Evolutionary conservation across 1,284 basidiomycete genomes (phyloP).

Genomic region (Golubevia sp.): DNA sequence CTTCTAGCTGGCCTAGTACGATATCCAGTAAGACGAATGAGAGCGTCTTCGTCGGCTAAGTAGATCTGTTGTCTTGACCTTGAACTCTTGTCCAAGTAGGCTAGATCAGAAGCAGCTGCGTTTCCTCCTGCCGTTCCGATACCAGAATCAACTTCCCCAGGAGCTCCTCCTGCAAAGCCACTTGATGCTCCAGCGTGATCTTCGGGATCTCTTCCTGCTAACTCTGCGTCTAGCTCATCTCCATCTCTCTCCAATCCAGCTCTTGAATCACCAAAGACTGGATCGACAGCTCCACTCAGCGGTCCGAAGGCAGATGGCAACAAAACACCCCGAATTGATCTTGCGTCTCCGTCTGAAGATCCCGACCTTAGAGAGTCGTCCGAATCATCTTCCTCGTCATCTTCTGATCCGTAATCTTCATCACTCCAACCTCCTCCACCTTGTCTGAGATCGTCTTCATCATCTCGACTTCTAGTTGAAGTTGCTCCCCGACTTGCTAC

Average conservation of each 20-base stretch:
- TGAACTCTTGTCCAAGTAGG: slow-evolving; percentile 49
- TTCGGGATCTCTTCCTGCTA: slow-evolving; percentile 21
- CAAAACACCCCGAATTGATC: slow-evolving; percentile 28
- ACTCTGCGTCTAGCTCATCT: slow-evolving; percentile 44
- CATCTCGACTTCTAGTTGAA: slow-evolving; percentile 7
- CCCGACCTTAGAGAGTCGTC: slow-evolving; percentile 17
- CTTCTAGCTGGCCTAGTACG: slow-evolving; percentile 26
- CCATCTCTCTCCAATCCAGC: slow-evolving; percentile 36
- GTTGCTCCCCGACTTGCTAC: slow-evolving; percentile 9
- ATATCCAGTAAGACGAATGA: slow-evolving; percentile 57
- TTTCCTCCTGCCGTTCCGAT: slow-evolving; percentile 1
- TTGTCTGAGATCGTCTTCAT: slow-evolving; percentile 2
- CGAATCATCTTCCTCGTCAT: slow-evolving; percentile 14
- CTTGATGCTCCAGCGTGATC: slow-evolving; percentile 16
- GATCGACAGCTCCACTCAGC: slow-evolving; percentile 39
- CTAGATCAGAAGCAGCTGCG: slow-evolving; percentile 16
- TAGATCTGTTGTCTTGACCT: slow-evolving; percentile 54
- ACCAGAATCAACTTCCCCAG: neutral
- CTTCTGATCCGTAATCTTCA: slow-evolving; percentile 36
- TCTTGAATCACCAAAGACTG: slow-evolving; percentile 53
- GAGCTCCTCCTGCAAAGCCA: slow-evolving; percentile 20
- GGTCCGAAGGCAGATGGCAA: slow-evolving; percentile 53
- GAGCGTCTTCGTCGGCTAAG: slow-evolving; percentile 51
- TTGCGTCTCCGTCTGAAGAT: slow-evolving; percentile 43
- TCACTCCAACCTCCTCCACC: slow-evolving; percentile 28